Percentiles rank a stretch among this genome's conserved stretches.
These are phyloP conservation scores for Pichia sp. DNA, from an alignment of 1,139 yeast genomes.

Conservation along the genomic window DNA sequence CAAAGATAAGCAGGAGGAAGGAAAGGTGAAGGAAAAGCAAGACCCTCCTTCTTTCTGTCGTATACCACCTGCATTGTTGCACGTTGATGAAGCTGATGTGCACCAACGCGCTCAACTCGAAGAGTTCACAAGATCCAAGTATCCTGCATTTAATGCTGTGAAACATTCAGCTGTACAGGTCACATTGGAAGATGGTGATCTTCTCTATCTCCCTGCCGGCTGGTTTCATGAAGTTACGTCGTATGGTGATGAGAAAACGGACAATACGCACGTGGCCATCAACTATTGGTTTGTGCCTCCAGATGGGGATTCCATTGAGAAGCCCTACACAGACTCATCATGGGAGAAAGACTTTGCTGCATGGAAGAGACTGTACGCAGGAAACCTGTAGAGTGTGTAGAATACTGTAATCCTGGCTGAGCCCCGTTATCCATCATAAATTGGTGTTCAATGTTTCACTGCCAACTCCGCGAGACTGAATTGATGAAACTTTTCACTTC, in stretches of 20 bases:
- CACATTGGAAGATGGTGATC: conserved; percentile 52
- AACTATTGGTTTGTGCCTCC: conserved; percentile 77
- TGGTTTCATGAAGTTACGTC: conserved; percentile 82
- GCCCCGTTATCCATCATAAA: too few species aligned
- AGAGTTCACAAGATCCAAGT: conserved; percentile 29
- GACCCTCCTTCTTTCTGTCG: conserved; percentile 68
- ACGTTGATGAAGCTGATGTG: conserved; percentile 44
- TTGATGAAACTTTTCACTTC: too few species aligned
- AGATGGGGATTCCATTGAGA: conserved; percentile 26
- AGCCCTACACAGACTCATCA: conserved; percentile 34
- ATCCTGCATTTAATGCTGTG: conserved; percentile 42
- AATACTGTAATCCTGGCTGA: too few species aligned
- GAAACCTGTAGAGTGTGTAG: too few species aligned
- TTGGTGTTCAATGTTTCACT: too few species aligned
- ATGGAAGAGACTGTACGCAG: conserved; percentile 6
- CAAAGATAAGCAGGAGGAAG: conserved; percentile 9
- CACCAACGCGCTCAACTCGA: conserved; percentile 25
- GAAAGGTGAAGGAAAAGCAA: conserved; percentile 11
- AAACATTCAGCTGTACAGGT: conserved; percentile 29
- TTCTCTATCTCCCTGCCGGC: conserved; percentile 66
- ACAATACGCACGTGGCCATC: conserved; percentile 47
- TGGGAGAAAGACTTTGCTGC: conserved; percentile 5
- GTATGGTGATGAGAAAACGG: conserved; percentile 33
- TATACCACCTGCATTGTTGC: conserved; percentile 57
- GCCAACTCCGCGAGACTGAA: too few species aligned